Conservation (phyloP, 805 yeast genomes). For the Starmerella tilneyi region DNA sequence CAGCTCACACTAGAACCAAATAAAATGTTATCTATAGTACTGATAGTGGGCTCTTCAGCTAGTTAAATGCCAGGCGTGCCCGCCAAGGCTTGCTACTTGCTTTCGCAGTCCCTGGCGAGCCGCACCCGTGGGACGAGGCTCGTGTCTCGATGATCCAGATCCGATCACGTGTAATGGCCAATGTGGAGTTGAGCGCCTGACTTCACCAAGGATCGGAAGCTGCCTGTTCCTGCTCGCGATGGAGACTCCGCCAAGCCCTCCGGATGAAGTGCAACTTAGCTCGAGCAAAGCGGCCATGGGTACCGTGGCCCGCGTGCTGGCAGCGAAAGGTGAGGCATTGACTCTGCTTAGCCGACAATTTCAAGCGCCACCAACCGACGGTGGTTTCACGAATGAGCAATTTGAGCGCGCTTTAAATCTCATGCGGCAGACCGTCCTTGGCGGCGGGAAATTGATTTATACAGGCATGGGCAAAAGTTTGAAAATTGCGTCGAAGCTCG, state of each 20-base stretch:
- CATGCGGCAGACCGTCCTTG: conserved; percentile 35
- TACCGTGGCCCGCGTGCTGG: conserved; percentile 1
- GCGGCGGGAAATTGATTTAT: conserved; percentile 59
- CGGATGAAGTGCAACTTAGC: background rate
- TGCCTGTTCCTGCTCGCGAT: background rate
- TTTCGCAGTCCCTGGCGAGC: too few species aligned
- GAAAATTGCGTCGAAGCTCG: conserved; percentile 67
- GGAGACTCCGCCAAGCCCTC: conserved; percentile 8
- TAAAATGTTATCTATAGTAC: too few species aligned
- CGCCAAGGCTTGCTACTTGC: too few species aligned
- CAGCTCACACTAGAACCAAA: too few species aligned
- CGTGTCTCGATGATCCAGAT: too few species aligned
- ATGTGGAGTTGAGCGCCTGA: conserved; percentile 2
- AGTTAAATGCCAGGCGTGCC: too few species aligned
- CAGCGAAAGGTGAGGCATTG: conserved; percentile 32
- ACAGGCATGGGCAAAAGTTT: conserved; percentile 80
- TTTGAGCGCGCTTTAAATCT: conserved; percentile 11
- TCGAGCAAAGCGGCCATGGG: conserved; percentile 1
- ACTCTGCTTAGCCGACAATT: conserved; percentile 27
- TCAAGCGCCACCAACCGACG: conserved; percentile 11
- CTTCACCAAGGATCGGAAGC: background rate
- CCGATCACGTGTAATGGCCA: background rate
- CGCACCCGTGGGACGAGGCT: too few species aligned
- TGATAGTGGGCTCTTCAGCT: too few species aligned
- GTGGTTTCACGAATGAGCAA: conserved; percentile 23